Percentiles rank a stretch among this genome's conserved stretches.
Conservation (phyloP, 208 protist species). For the Crithidia sp. region DNA sequence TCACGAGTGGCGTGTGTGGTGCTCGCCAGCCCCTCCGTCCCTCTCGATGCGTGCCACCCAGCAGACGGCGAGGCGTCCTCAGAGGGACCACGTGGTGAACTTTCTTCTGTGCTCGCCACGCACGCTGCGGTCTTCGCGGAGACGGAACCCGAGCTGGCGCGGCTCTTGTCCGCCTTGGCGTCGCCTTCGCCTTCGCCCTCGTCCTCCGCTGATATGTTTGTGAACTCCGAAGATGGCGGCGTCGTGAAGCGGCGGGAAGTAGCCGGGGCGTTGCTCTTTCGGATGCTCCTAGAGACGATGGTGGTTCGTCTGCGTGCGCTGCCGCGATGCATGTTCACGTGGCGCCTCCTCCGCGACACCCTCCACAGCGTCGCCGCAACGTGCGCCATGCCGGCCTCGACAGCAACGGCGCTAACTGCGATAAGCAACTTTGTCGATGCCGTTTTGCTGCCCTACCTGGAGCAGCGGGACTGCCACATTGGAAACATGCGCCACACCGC, state of each 20-base stretch:
- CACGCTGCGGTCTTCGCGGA: neutral
- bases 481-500: constrained; percentile 18
- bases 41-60: neutral
- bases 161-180: neutral
- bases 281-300: constrained; percentile 51
- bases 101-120: neutral
- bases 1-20: constrained; percentile 1
- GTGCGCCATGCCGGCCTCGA: neutral
- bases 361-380: neutral
- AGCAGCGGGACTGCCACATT: constrained; percentile 35
- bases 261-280: constrained; percentile 44
- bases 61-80: neutral
- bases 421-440: constrained; percentile 10
- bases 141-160: constrained; percentile 30
- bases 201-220: neutral
- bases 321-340: constrained; percentile 63
- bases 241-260: constrained; percentile 3
- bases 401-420: neutral
- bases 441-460: constrained; percentile 25
- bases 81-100: neutral
- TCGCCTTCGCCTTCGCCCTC: neutral
- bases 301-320: constrained; percentile 41
- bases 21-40: neutral
- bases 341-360: constrained; percentile 45
- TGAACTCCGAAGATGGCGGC: neutral